A percentile compares a stretch with the other conserved stretches of the same genome.
Conservation (phyloP, 352 stramenopile species). For the Phytophthora europaea region DNA sequence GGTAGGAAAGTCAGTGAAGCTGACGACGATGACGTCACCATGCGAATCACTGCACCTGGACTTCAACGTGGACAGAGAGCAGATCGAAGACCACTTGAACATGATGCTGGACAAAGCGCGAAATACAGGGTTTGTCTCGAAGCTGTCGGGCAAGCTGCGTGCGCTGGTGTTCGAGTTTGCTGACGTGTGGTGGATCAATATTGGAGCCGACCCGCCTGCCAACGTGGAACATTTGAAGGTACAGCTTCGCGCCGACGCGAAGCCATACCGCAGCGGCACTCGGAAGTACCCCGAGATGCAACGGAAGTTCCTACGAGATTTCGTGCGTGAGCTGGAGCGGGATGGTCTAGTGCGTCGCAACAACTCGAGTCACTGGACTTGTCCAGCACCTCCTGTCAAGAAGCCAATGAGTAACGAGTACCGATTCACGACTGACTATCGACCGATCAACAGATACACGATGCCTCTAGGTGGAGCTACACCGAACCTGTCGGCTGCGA, state of each 20-base stretch:
- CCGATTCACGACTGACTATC: neutral
- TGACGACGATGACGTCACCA: conserved; percentile 1
- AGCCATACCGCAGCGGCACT: no score
- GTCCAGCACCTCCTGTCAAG: neutral
- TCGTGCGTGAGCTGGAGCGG: neutral
- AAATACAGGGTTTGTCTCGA: neutral
- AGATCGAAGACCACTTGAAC: conserved; percentile 8
- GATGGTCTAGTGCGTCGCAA: neutral
- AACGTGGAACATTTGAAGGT: neutral
- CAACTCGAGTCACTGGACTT: neutral
- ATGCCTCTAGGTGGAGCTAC: conserved; percentile 14
- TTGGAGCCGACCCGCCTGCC: neutral
- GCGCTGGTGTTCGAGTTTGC: neutral
- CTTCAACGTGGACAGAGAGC: conserved; percentile 6
- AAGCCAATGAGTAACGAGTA: neutral
- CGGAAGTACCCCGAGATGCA: neutral
- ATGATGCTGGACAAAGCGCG: neutral
- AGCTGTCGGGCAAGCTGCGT: neutral
- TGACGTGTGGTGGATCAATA: neutral
- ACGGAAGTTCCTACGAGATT: neutral
- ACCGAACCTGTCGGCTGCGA: neutral
- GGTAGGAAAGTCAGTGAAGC: conserved; percentile 1
- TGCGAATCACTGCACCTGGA: neutral
- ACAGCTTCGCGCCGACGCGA: neutral
- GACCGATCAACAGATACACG: neutral